Evolutionary conservation across 2,329 filamentous ascomycete genomes (phyloP).

Genomic region (Epichloe amarillans): DNA sequence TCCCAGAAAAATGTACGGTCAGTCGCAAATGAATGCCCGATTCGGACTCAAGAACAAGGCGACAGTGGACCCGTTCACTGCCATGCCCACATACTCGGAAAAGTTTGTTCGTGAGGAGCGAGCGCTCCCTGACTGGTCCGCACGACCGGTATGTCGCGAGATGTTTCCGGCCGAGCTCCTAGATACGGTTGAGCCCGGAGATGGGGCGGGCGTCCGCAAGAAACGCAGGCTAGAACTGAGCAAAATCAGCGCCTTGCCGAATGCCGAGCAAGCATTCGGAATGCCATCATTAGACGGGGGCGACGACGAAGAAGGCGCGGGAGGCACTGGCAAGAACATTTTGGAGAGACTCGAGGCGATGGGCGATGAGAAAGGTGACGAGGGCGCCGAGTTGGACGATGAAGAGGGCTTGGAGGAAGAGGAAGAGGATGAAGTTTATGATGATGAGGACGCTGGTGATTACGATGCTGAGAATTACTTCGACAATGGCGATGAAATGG

Average conservation of each 20-base stretch:
- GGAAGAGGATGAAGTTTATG: constrained; percentile 36
- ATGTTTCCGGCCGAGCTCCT: constrained; percentile 45
- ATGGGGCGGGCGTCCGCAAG: constrained; percentile 22
- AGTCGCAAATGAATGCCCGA: constrained; percentile 43
- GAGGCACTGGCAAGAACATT: constrained; percentile 22
- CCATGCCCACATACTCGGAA: constrained; percentile 44
- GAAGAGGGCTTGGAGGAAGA: constrained; percentile 34
- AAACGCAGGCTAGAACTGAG: constrained; percentile 34
- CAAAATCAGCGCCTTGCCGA: constrained; percentile 33
- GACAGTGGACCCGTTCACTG: constrained; percentile 43
- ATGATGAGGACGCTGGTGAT: constrained; percentile 47
- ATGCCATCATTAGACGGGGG: constrained; percentile 17
- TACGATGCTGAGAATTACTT: constrained; percentile 50
- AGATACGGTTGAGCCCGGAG: constrained; percentile 35
- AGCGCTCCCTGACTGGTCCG: constrained; percentile 39
- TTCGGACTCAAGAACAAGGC: constrained; percentile 43
- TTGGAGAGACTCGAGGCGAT: constrained; percentile 32
- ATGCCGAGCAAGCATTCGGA: constrained; percentile 37
- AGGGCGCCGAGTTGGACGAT: constrained; percentile 34
- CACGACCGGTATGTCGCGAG: constrained; percentile 35
- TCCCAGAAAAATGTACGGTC: constrained; percentile 35
- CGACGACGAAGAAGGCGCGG: constrained; percentile 16
- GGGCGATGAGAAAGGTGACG: constrained; percentile 37
- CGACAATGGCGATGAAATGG: constrained; percentile 42
- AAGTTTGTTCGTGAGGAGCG: constrained; percentile 38